Conservation (phyloP, 169 alveolate species). For the Sarcocystis neurona region DNA sequence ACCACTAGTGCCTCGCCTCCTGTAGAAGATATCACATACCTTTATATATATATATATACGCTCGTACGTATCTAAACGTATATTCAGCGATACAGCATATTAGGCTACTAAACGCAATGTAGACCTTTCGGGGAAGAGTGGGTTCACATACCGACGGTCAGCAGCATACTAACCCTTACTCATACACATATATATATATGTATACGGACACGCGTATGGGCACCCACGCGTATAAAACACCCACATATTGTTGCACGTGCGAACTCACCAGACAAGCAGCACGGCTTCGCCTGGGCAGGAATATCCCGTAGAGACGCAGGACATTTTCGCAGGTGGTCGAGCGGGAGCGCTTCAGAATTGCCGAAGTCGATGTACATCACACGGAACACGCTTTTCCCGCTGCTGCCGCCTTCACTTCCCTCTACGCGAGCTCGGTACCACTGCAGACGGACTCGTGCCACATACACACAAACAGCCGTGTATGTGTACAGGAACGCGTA, state of each 20-base stretch:
- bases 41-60: not conserved
- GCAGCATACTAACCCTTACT: not conserved
- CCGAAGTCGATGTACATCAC: slow-evolving; percentile 43
- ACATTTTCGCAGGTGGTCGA: slow-evolving; percentile 8
- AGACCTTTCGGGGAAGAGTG: too few species aligned
- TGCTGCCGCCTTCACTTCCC: slow-evolving; percentile 16
- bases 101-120: too few species aligned
- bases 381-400: not conserved
- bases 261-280: slow-evolving; percentile 35
- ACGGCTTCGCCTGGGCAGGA: slow-evolving; percentile 49
- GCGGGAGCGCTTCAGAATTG: not conserved
- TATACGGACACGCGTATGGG: not conserved
- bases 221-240: not conserved
- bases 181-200: not conserved
- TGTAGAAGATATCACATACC: too few species aligned
- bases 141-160: too few species aligned
- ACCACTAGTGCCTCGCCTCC: too few species aligned
- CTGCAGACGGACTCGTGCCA: slow-evolving; percentile 10
- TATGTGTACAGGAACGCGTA: too few species aligned
- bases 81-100: too few species aligned
- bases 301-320: slow-evolving; percentile 8
- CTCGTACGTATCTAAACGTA: too few species aligned
- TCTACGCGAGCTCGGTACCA: slow-evolving; percentile 61
- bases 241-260: not conserved
- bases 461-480: too few species aligned